Evolutionary conservation across 768 basidiomycete genomes (phyloP), one percentile per base, ranked within the genome.

Genomic region (Phylloporus sp.): DNA sequence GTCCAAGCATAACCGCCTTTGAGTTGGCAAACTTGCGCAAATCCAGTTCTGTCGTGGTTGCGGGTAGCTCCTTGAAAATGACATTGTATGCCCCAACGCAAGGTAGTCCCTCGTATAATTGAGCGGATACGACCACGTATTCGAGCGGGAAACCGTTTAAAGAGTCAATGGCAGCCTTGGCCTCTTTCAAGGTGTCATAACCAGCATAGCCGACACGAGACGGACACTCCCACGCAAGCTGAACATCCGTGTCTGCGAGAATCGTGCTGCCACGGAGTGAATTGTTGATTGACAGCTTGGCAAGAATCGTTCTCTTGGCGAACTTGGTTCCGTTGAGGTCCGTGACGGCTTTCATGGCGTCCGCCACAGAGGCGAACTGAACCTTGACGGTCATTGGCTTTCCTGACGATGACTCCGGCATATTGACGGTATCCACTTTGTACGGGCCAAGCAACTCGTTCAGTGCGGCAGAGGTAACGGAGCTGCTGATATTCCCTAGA

Each of bases 211-310:
- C 84, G 1, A 69, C 68, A 33, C 71, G 72, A 17, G 65, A 62
- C 0, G 89, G 81, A 3, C 75, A 76, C 5, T 79, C 76, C 77
- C 84, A 86, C 14, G 70, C 61, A 26, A 90, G 63, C 14, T 75
- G 74, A 9, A 86, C 77, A 2, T 73, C 68, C 1, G 73, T 78
- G 49, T 85, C 82, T 11, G 65, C 67, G 21, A 86, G 61, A 7
- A 69, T 54, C 0, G 71, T 75, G 7, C 58, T 55, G 3, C 72
- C 67, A 3, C 56, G 38, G 0, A 52, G 61, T 1, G 66, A 64
- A 44, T 74, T 65, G 21, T 64, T 71, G 14, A 79, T 62, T 1
- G 76, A 65, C 4, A 82, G 54, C 4, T 71, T 75, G 0, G 75
- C 77, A 0, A 67, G 63, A 21, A 87, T 63, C 1, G 53, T 68